A percentile compares a stretch with the other conserved stretches of the same genome.
Evolutionary conservation across 768 basidiomycete species (phyloP).

Genomic region (Russula vinacea): DNA sequence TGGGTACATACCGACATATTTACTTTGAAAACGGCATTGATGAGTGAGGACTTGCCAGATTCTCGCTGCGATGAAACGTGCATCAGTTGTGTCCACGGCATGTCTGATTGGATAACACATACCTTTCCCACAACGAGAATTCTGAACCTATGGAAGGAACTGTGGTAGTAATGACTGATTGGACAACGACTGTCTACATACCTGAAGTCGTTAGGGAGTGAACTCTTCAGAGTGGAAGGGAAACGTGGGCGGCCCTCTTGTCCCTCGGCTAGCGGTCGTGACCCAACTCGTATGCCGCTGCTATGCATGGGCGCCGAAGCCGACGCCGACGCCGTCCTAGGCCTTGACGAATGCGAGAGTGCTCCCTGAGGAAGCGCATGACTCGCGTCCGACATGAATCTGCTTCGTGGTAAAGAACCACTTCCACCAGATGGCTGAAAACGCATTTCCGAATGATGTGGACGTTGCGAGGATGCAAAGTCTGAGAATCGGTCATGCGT

Average conservation of each 20-base stretch:
- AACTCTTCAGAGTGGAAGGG: not conserved
- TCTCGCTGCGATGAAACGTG: not conserved
- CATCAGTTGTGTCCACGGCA: not conserved
- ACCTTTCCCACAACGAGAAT: slow-evolving; percentile 21
- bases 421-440: too few species aligned
- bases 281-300: not conserved
- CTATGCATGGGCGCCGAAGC: not conserved
- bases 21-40: slow-evolving; percentile 6
- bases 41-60: slow-evolving; percentile 23
- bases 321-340: not conserved
- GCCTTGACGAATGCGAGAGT: not conserved
- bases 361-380: too few species aligned
- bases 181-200: not conserved
- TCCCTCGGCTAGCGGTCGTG: not conserved
- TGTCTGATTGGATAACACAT: not conserved
- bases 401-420: too few species aligned
- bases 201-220: slow-evolving; percentile 12
- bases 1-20: slow-evolving; percentile 6
- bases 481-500: too few species aligned
- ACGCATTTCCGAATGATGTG: too few species aligned
- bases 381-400: too few species aligned
- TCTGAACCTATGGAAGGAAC: not conserved
- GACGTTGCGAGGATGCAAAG: too few species aligned
- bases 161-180: not conserved
- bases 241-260: not conserved